Conservation (phyloP, 2,329 filamentous ascomycete genomes). For the Fusarium pseudocircinatum region DNA sequence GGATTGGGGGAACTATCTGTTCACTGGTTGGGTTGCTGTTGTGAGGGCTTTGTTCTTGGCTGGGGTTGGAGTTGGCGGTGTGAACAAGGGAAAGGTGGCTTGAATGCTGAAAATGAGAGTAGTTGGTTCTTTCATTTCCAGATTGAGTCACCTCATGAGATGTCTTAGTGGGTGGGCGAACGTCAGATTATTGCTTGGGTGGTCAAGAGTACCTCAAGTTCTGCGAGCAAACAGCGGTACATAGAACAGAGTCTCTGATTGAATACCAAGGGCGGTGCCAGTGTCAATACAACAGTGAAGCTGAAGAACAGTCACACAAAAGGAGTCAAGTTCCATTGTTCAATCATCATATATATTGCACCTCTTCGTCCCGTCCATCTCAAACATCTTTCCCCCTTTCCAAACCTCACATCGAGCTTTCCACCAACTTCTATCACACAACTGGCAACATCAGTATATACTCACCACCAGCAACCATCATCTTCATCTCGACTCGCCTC, state of each 20-base stretch:
- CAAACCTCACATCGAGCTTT: background rate
- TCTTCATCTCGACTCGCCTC: background rate
- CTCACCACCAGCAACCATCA: background rate
- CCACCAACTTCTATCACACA: background rate
- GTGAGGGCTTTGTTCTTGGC: constrained; percentile 33
- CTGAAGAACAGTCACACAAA: background rate
- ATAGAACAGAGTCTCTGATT: background rate
- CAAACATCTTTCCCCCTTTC: background rate
- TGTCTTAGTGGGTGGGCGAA: background rate
- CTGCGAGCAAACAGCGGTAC: background rate
- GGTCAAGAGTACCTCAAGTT: background rate
- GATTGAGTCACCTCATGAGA: fast-evolving
- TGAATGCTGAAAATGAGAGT: background rate
- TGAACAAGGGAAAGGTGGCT: constrained; percentile 13
- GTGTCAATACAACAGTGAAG: background rate
- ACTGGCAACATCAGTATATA: background rate
- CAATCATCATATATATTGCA: background rate
- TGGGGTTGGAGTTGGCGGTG: constrained; percentile 19
- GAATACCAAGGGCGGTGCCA: background rate
- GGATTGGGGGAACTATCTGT: constrained; percentile 34
- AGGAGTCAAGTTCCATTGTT: background rate
- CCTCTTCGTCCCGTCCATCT: too few relatives aligned
- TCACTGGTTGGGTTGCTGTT: constrained; percentile 22
- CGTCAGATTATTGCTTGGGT: background rate
- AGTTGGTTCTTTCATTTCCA: fast-evolving